Evolutionary conservation across 495 filamentous ascomycete species (phyloP), one percentile per base, ranked within the genome.

Genomic region (Neurospora sp.): DNA sequence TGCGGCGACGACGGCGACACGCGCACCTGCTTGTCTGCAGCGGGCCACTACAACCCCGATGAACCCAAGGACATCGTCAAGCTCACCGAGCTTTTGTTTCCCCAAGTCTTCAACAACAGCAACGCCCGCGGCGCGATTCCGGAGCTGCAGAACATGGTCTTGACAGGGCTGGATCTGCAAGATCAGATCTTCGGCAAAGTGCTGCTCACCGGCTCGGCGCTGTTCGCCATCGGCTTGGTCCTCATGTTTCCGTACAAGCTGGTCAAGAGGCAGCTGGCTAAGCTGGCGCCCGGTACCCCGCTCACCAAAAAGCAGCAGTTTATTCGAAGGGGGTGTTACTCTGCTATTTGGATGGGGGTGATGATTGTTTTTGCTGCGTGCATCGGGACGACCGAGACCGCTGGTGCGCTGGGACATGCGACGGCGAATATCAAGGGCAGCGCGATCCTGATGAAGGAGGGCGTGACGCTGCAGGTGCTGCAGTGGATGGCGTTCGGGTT

Each of bases 401-500:
- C 75, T 0, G 75, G 70, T 5, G 77, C 75, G 14, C 70, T 81
- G 38, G 61, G 78, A 22, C 74, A 72, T 39, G 71, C 76, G 38
- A 70, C 76, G 9, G 9, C 31, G 7, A 70, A 71, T 8, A 75
- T 74, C 20, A 68, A 69, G 20, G 71, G 74, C 12, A 40, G 59
- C 7, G 27, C 70, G 16, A 75, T 81, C 22, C 40, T 76, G 27
- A 77, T 80, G 45, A 71, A 76, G 35, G 45, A 71, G 1, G 79
- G 79, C 0, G 73, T 71, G 9, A 77, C 78, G 16, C 53, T 81
- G 68, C 78, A 79, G 78, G 78, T 81, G 38, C 40, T 80, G 70
- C 79, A 81, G 78, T 81, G 79, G 79, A 74, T 78, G 68, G 70
- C 74, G 40, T 79, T 81, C 72, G 79, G 78, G 44, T 80, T 79